These are phyloP conservation scores for Patellifolia procumbens DNA, from an alignment of 179 eudicot genomes.

Conservation along the genomic window DNA sequence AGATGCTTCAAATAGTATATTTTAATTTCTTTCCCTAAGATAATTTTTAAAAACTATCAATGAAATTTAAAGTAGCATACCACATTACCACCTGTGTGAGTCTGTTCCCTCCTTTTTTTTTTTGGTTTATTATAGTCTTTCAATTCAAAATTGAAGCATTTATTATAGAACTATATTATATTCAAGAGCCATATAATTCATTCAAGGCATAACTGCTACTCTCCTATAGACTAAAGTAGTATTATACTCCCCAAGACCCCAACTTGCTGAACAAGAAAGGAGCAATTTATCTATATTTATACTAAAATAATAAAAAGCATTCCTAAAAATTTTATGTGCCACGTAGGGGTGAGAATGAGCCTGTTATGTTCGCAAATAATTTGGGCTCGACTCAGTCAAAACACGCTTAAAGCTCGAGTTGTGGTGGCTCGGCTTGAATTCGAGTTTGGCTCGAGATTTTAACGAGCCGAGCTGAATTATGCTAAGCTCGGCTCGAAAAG, in stretches of 20 bases:
- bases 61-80: background rate
- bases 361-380: too few species aligned
- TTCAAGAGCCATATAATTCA: background rate
- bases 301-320: too few species aligned
- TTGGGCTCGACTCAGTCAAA: too few species aligned
- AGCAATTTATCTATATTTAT: too few species aligned
- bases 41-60: background rate
- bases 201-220: slow-evolving; percentile 1
- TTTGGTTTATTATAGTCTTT: background rate
- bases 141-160: too few species aligned
- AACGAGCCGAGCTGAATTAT: too few species aligned
- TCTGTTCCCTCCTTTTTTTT: background rate
- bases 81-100: background rate
- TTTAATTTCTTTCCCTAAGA: background rate
- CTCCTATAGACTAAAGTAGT: background rate
- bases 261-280: background rate
- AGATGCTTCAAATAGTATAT: background rate
- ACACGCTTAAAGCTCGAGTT: too few species aligned
- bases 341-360: too few species aligned
- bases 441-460: too few species aligned
- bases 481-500: too few species aligned
- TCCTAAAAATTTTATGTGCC: too few species aligned
- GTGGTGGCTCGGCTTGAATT: too few species aligned
- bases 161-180: slow-evolving; percentile 1
- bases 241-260: background rate